Evolutionary conservation across 163 green algal species (phyloP).

Genomic region (Smithsoniella earleae): DNA sequence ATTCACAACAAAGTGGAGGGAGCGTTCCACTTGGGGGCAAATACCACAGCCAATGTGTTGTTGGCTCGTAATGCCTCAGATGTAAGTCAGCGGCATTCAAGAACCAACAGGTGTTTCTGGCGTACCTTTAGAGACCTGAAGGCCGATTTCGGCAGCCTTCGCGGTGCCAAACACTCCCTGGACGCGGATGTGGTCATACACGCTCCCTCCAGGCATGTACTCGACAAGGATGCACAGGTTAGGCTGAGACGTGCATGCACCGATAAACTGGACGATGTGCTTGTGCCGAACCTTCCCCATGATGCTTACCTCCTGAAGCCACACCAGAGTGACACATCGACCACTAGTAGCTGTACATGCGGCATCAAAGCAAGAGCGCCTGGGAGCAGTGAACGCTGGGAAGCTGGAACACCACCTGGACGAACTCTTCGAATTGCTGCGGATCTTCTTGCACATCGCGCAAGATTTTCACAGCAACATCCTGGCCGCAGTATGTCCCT

Average conservation of each 20-base stretch:
- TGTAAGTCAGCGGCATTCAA: too few relatives aligned
- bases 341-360: not conserved
- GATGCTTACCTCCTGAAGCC: constrained; percentile 88
- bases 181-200: constrained; percentile 84
- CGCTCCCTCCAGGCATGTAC: constrained; percentile 87
- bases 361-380: not conserved
- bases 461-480: constrained; percentile 97
- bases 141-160: constrained; percentile 17
- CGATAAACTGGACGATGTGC: constrained; percentile 98
- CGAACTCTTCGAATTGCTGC: constrained; percentile 85
- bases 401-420: too few relatives aligned
- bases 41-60: too few relatives aligned
- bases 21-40: too few relatives aligned
- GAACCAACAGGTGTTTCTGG: too few relatives aligned
- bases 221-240: constrained; percentile 99
- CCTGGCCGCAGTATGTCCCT: constrained; percentile 90
- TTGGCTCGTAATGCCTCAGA: too few relatives aligned
- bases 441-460: constrained; percentile 75
- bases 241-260: constrained; percentile 87
- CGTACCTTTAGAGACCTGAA: constrained; percentile 22
- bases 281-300: constrained; percentile 91
- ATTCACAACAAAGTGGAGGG: too few relatives aligned
- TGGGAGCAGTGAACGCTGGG: too few relatives aligned
- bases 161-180: not conserved
- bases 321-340: not conserved